Conservation (phyloP, 2,329 filamentous ascomycete genomes). For the Xylaria sp. region DNA sequence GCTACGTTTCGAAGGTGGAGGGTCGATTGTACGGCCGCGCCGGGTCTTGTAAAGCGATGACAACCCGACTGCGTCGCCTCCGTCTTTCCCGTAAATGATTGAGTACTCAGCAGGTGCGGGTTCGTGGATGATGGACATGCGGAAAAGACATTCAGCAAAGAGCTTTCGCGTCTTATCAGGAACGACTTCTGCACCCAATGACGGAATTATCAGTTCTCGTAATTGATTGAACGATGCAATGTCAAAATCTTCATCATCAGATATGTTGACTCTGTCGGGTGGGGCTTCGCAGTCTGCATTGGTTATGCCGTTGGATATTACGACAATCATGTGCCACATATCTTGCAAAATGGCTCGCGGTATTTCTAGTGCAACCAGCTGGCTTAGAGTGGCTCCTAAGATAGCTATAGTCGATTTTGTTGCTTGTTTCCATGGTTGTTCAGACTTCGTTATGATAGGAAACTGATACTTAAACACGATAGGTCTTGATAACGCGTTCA, state of each 20-base stretch:
- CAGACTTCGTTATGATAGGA: conserved; percentile 73
- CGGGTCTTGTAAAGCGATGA: conserved; percentile 71
- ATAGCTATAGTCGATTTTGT: conserved; percentile 76
- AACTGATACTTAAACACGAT: conserved; percentile 86
- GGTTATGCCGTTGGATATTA: conserved; percentile 74
- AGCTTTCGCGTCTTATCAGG: conserved; percentile 72
- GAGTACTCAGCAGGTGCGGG: conserved; percentile 65
- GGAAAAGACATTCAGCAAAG: conserved; percentile 82
- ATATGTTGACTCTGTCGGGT: conserved; percentile 59
- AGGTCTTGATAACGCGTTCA: conserved; percentile 74
- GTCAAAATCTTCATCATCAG: conserved; percentile 82
- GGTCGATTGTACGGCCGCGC: conserved; percentile 76
- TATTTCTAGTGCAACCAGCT: conserved; percentile 62
- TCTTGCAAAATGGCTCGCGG: conserved; percentile 58
- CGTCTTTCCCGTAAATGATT: conserved; percentile 62
- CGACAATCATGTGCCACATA: conserved; percentile 77
- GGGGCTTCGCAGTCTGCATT: conserved; percentile 67
- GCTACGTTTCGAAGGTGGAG: conserved; percentile 70
- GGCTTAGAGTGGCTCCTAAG: conserved; percentile 71
- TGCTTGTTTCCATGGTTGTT: conserved; percentile 81
- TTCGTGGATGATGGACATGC: conserved; percentile 81
- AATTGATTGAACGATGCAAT: conserved; percentile 77
- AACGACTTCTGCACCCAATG: conserved; percentile 73
- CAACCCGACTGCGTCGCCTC: conserved; percentile 61
- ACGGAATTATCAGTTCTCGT: conserved; percentile 76